Percentiles rank a stretch among this genome's conserved stretches.
phyloP scores from a whole-genome alignment of 257 asterid genomes.

The Hygrophila difformis region DNA sequence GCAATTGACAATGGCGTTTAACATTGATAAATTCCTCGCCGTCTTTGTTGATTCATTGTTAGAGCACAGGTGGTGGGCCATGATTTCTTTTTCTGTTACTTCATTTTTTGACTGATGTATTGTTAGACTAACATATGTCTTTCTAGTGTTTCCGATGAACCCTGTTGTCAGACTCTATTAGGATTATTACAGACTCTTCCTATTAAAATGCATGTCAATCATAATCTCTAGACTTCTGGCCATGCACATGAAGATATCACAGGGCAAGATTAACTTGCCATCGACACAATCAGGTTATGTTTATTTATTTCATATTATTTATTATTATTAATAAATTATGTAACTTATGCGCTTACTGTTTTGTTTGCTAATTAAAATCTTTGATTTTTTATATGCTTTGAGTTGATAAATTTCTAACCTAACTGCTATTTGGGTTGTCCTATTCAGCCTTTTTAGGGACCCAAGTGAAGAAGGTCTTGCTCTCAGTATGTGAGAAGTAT shows the following conservation, averaged over 20 bases:
- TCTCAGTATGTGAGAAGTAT: constrained; percentile 49
- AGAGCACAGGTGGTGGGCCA: constrained; percentile 63
- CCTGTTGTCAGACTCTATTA: constrained; percentile 32
- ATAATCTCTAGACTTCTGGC: constrained; percentile 46
- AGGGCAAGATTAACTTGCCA: constrained; percentile 29
- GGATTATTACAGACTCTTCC: constrained; percentile 51
- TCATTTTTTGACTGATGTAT: constrained; percentile 2
- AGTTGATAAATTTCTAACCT: not conserved
- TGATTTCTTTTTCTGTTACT: not conserved
- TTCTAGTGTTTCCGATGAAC: constrained; percentile 59
- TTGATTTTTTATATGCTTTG: constrained; percentile 8
- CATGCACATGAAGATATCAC: constrained; percentile 26
- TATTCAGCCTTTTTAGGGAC: constrained; percentile 29
- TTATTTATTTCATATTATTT: not conserved
- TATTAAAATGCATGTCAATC: constrained; percentile 37
- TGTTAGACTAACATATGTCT: constrained; percentile 13
- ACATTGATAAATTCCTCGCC: constrained; percentile 58
- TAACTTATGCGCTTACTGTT: not conserved
- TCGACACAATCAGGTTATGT: constrained; percentile 49
- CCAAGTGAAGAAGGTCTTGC: constrained; percentile 46
- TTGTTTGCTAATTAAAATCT: not conserved
- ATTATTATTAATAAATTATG: no score
- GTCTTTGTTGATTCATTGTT: constrained; percentile 70
- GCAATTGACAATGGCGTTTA: constrained; percentile 60
- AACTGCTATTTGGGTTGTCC: constrained; percentile 10